phyloP scores from a whole-genome alignment of 2,329 filamentous ascomycete genomes.

The Fusarium devonianum region DNA sequence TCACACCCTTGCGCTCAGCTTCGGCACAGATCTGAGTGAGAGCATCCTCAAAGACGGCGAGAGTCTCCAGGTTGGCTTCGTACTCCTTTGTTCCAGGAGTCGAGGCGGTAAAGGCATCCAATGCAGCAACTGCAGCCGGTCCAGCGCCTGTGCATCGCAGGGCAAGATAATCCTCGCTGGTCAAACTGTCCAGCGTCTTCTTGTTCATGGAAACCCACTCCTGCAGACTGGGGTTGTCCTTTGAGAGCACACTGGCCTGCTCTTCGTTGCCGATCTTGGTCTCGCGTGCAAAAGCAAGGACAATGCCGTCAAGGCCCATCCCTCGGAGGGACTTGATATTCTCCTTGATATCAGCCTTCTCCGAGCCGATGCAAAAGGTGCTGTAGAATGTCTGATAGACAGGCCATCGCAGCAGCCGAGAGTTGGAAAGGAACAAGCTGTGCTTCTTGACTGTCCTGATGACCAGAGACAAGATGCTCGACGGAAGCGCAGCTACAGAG shows the following conservation, averaged over 20 bases:
- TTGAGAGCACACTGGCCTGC: background rate
- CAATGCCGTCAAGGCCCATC: conserved; percentile 12
- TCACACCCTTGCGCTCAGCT: conserved; percentile 6
- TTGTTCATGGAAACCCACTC: conserved; percentile 14
- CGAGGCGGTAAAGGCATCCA: conserved; percentile 10
- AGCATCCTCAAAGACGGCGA: conserved; percentile 7
- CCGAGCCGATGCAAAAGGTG: conserved; percentile 12
- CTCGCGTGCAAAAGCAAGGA: conserved; percentile 10
- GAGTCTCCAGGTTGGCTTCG: background rate
- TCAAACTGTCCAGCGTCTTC: conserved; percentile 5
- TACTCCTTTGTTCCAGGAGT: conserved; percentile 1
- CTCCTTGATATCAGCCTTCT: conserved; percentile 1
- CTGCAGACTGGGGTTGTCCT: background rate
- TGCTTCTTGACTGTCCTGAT: conserved; percentile 7
- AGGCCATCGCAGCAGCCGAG: conserved; percentile 7
- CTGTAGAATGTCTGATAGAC: conserved; percentile 8
- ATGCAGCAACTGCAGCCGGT: conserved; percentile 7
- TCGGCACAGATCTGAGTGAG: background rate
- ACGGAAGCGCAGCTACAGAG: conserved; percentile 7
- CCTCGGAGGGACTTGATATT: conserved; percentile 5
- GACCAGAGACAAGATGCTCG: conserved; percentile 2
- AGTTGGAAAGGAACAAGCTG: conserved; percentile 2
- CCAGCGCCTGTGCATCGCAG: conserved; percentile 14
- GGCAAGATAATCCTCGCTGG: conserved; percentile 5
- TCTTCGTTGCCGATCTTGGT: conserved; percentile 7